A percentile compares a stretch with the other conserved stretches of the same genome.
Conservation (phyloP, 2,329 filamentous ascomycete species). For the Colletotrichum spaethianum region DNA sequence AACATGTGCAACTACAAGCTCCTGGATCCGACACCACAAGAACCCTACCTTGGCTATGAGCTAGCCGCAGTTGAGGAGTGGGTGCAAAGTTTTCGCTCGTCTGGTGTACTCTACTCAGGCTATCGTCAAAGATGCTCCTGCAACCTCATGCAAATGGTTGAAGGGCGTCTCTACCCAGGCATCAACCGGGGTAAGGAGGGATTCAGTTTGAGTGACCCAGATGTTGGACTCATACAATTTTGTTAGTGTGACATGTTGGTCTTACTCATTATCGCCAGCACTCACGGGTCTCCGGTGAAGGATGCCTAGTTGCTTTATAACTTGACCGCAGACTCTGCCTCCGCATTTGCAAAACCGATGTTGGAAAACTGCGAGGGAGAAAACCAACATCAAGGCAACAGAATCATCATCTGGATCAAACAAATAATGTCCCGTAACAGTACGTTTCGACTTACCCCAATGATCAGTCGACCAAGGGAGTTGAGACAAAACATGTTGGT, state of each 20-base stretch:
- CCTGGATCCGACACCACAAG: neutral
- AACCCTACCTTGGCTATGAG: neutral
- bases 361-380: neutral
- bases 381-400: too few species aligned
- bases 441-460: too few species aligned
- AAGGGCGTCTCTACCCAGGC: neutral
- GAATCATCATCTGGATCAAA: too few species aligned
- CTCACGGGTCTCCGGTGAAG: neutral
- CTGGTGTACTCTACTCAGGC: neutral
- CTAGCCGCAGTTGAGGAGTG: neutral
- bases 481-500: too few species aligned
- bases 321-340: neutral
- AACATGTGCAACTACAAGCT: neutral
- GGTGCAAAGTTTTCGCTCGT: neutral
- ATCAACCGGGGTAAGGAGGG: neutral
- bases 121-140: too few species aligned
- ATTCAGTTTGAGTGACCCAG: neutral
- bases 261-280: neutral
- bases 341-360: neutral
- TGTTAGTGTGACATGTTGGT: neutral
- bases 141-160: neutral
- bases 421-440: too few species aligned
- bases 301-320: neutral
- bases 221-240: neutral
- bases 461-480: too few species aligned